Evolutionary conservation across 139 green algal genomes (phyloP), one percentile per base, ranked within the genome.

Genomic region (Desmodesmus armatus): DNA sequence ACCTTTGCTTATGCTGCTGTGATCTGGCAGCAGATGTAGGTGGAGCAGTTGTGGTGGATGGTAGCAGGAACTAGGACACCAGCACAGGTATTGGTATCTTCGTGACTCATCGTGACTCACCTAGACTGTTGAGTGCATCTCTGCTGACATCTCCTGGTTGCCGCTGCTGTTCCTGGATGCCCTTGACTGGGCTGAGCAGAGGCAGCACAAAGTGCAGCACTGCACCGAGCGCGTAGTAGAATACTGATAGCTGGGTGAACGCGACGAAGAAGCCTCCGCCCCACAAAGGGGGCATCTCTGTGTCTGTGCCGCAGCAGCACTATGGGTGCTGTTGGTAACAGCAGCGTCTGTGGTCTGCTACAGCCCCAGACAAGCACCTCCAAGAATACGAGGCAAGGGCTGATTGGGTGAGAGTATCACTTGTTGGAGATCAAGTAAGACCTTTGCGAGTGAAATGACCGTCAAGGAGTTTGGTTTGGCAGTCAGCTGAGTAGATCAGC

Each of bases 161-260:
- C 2, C 89, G 82, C 35, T 62, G 78, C 47, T 92, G 82, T 21
- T 87, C 41, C 74, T 96, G 93, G n/a, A 96, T 84, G 67, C 33
- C 74, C 39, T 92, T 53, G 0, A 96, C 90, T 3, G 80, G 44
- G 0, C 91, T 35, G 1, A 97, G 13, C 0, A 15, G 13, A 0
- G 95, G 95, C 29, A 95, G 80, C 5, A 94, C 66, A 15, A 75
- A 95, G 78, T 97, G 94, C 79, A 98, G 87, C 11, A 96, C 23
- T 0, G 86, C 69, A 0, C 78, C 92, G 0, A 85, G 67, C 1
- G 19, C 40, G 72, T 97, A 98, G 79, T 98, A 98, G 25, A 96
- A 92, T 1, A 87, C 47, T 0, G 63, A 60, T 1, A 91, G 74
- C 83, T 95, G 92, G 31, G 75, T 21, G 3, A 94, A 90, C 2